Evolutionary conservation across 345 rosid genomes (phyloP), one percentile per base, ranked within the genome.

Genomic region (Salix koriyanagi): DNA sequence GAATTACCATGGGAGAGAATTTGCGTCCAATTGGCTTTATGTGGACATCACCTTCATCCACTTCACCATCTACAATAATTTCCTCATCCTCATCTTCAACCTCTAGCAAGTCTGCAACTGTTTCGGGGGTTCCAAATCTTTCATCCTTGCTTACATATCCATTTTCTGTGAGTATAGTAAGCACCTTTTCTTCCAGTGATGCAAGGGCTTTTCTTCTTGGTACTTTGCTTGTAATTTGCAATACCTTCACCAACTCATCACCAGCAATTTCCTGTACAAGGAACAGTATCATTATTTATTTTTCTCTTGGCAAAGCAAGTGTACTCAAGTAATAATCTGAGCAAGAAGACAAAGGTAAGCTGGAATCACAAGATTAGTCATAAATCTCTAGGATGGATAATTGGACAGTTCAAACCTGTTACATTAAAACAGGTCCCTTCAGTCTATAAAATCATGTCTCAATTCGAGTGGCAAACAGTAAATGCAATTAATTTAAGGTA

Each of bases 81-180:
- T 93, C 98, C 81, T 96, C 99, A 81, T 96, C 99, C 81, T 96
- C 99, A 16, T 96, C 98, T 84, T 96, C 99, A 75, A 89, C 94
- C 84, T 93, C 95, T 75, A 91, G 79, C 73, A 90, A 62, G n/a
- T 91, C 98, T 39, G 86, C 88, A 71, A 83, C 79, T 72, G 89
- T 80, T 85, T 92, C 99, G 54, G 81, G 71, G 67, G 90, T 72
- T 78, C 90, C 90, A 62, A 81, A 79, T 58, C 77, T 79, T 74
- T 64, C 85, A 65, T 86, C 94, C 79, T 83, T 89, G 81, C 87
- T 82, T 74, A 96, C 89, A 83, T 91, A 96, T 73, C 99, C 99
- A 75, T 92, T 83, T 80, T 93, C 99, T 5, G 98, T 89, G 67
- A 96, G 93, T 83, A 88, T 92, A 34, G 82, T 79, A 72, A 90